phyloP scores from a whole-genome alignment of 1,284 basidiomycete species.

The Ceratobasidium theobromae region DNA sequence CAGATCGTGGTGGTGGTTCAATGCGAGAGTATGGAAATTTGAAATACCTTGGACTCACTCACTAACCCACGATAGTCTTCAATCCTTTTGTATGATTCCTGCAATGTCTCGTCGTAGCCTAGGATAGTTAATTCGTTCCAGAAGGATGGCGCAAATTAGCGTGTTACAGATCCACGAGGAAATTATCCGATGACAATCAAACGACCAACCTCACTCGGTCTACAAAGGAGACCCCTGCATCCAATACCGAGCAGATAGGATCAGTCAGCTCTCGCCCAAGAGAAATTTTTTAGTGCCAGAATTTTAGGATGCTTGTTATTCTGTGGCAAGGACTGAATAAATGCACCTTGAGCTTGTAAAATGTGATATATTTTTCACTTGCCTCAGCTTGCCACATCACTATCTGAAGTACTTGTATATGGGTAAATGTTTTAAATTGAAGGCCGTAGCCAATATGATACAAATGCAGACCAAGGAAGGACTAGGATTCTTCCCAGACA shows the following conservation, averaged over 20 bases:
- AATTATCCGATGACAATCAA: background rate
- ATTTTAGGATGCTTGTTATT: too few species aligned
- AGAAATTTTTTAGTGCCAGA: too few species aligned
- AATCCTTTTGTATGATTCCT: too few species aligned
- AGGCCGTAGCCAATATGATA: conserved; percentile 15
- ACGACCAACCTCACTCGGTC: conserved; percentile 5
- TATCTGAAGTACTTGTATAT: conserved; percentile 5
- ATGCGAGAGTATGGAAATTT: too few species aligned
- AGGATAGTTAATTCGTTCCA: conserved; percentile 7
- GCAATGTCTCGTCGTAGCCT: background rate
- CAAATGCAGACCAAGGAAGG: background rate
- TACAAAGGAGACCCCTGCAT: conserved; percentile 9
- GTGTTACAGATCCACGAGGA: conserved; percentile 28
- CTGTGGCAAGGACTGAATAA: too few species aligned
- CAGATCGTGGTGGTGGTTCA: too few species aligned
- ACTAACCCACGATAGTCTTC: too few species aligned
- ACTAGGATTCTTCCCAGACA: background rate
- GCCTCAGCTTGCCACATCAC: too few species aligned
- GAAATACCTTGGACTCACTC: too few species aligned
- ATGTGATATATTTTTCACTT: background rate
- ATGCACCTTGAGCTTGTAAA: background rate
- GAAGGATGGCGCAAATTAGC: background rate
- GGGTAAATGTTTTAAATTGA: too few species aligned
- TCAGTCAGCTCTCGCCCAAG: too few species aligned
- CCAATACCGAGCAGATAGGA: background rate